Conservation (phyloP, 2,329 filamentous ascomycete species). For the Aspergillus neotritici region DNA sequence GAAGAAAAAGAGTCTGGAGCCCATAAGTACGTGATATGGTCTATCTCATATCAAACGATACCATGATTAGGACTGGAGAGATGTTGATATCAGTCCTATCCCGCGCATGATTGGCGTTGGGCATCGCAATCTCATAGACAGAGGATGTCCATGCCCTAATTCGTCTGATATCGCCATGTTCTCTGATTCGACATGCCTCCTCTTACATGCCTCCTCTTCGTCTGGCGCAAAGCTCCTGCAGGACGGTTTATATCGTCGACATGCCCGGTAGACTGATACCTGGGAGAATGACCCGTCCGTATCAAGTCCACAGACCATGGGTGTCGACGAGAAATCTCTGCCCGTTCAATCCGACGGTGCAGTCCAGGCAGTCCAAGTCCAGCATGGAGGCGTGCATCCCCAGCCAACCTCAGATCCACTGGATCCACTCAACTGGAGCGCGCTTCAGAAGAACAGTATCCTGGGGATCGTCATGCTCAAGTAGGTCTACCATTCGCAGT, state of each 20-base stretch:
- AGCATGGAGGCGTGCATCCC: constrained; percentile 34
- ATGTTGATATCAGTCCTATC: too few relatives aligned
- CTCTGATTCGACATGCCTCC: constrained; percentile 7
- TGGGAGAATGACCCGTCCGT: background rate
- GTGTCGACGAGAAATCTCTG: background rate
- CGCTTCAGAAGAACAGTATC: constrained; percentile 44
- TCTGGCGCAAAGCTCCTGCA: background rate
- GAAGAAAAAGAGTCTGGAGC: too few relatives aligned
- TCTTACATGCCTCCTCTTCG: background rate
- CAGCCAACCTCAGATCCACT: constrained; percentile 43
- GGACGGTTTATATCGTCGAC: background rate
- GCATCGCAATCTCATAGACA: background rate
- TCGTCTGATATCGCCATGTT: constrained; percentile 5
- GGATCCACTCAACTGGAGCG: constrained; percentile 53
- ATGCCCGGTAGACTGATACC: too few relatives aligned
- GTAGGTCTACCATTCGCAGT: constrained; percentile 27
- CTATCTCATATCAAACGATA: too few relatives aligned
- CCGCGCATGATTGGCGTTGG: background rate
- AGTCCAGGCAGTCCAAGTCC: constrained; percentile 3
- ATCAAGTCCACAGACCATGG: background rate
- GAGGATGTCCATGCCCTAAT: too few relatives aligned
- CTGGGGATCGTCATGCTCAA: constrained; percentile 51
- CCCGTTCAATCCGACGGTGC: background rate
- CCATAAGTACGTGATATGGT: too few relatives aligned
- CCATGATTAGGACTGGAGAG: too few relatives aligned